These are phyloP conservation scores for Paraconiothyrium brasiliense DNA, from an alignment of 2,329 filamentous ascomycete genomes.

Conservation along the genomic window DNA sequence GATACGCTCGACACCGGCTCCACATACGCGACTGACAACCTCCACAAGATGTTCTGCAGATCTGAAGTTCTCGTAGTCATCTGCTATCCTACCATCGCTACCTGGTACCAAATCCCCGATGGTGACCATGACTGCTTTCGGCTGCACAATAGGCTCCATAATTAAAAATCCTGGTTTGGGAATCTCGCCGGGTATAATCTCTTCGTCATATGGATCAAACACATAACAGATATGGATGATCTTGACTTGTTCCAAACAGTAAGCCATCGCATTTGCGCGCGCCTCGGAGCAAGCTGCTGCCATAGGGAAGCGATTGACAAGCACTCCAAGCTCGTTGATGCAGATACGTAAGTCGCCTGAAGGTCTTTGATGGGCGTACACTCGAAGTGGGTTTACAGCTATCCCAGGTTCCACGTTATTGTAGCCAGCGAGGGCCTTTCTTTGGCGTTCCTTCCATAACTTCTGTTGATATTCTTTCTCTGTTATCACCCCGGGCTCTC, in stretches of 20 bases:
- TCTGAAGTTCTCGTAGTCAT: not conserved
- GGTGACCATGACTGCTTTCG: slow-evolving; percentile 11
- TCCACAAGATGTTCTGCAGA: slow-evolving; percentile 18
- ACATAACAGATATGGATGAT: not conserved
- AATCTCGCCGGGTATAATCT: too few species aligned
- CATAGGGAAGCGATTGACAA: slow-evolving; percentile 17
- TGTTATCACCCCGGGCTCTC: slow-evolving; percentile 8
- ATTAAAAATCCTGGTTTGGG: not conserved
- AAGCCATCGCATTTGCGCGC: slow-evolving; percentile 11
- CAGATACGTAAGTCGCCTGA: slow-evolving; percentile 11
- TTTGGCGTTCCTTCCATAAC: slow-evolving; percentile 4
- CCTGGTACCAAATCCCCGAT: not conserved
- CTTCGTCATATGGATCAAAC: slow-evolving; percentile 5
- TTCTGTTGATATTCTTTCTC: not conserved
- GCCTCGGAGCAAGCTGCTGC: slow-evolving; percentile 16
- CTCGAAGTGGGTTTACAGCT: slow-evolving; percentile 8
- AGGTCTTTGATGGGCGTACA: slow-evolving; percentile 7
- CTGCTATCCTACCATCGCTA: not conserved
- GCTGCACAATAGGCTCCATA: slow-evolving; percentile 11
- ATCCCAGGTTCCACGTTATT: slow-evolving; percentile 3
- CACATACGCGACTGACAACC: slow-evolving; percentile 13
- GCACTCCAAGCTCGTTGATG: slow-evolving; percentile 13
- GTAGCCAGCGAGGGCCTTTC: slow-evolving; percentile 16
- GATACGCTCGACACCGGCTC: slow-evolving; percentile 11
- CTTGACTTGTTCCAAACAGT: slow-evolving; percentile 2